Evolutionary conservation across 23 red algal species (phyloP), one percentile per base, ranked within the genome.

Genomic region (Gracilariopsis chorda): DNA sequence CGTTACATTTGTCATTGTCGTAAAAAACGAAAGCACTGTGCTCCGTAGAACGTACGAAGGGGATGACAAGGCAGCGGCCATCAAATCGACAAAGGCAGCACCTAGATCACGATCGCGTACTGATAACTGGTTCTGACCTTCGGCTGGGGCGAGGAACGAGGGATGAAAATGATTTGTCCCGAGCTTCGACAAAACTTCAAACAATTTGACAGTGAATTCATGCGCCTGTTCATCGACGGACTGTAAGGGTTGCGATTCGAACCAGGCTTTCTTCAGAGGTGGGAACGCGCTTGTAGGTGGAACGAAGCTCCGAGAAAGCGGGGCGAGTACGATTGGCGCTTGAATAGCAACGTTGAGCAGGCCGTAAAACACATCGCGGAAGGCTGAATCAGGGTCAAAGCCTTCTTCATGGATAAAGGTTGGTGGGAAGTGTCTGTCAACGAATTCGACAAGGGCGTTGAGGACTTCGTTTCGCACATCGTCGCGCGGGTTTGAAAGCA

Each of bases 141-240:
- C n/a, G 9, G 21, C 76, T 23, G 43, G 25, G 67, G 29, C 10
- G 9, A 88, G 67, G 37, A 88, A 88, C 29, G 64, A 51, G 29
- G n/a, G 13, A n/a, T 30, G 41, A 88, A 88, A 88, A 68, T 88
- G 58, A 51, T 63, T 57, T 11, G 20, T 35, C 32, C 84, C 84
- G 42, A 88, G 43, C n/a, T 88, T 55, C 28, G 63, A 77, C 29
- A 88, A 33, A 24, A 88, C 63, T n/a, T 62, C 63, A 49, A 88
- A 88, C 44, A 77, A 88, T n/a, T 51, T 53, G 36, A 88, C 70
- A 36, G 48, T 51, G 46, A 88, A 88, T 32, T 88, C 84, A 53
- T 88, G 70, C 16, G 63, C 84, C 20, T 88, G 65, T 1, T 51
- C 13, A 76, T 58, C 67, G 32, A 55, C 48, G 21, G 63, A 43